A percentile compares a stretch with the other conserved stretches of the same genome.
Evolutionary conservation across 352 stramenopile species (phyloP).

Genomic region (Phytopythium cucurbitacearum): DNA sequence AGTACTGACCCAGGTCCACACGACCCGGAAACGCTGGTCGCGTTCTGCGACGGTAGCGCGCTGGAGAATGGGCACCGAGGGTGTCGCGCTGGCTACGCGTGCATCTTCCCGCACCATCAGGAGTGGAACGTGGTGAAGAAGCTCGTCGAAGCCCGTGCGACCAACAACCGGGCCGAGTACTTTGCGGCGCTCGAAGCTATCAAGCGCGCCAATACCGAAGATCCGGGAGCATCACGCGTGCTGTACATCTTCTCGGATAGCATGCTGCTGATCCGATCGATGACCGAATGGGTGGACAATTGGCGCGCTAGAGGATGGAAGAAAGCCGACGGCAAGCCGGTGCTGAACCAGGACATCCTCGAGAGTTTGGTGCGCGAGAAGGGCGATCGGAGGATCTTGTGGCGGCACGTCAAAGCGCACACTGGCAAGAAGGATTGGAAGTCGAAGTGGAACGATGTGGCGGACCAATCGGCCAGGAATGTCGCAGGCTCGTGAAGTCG

Average conservation of each 20-base stretch:
- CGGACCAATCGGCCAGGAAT: constrained; percentile 40
- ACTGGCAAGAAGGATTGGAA: constrained; percentile 54
- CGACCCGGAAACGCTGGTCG: constrained; percentile 49
- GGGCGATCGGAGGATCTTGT: constrained; percentile 42
- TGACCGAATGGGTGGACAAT: constrained; percentile 64
- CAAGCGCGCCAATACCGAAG: constrained; percentile 58
- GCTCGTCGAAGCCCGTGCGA: constrained; percentile 33
- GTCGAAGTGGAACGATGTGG: constrained; percentile 75
- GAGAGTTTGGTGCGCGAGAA: constrained; percentile 44
- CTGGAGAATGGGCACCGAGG: constrained; percentile 50
- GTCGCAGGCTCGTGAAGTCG: constrained; percentile 10
- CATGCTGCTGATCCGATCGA: constrained; percentile 76
- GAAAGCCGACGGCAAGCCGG: constrained; percentile 45
- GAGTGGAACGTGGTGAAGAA: constrained; percentile 62
- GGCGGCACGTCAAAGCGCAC: constrained; percentile 65
- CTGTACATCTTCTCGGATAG: constrained; percentile 79
- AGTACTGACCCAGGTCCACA: constrained; percentile 36
- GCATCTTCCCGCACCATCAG: constrained; percentile 64
- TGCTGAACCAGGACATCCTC: constrained; percentile 68
- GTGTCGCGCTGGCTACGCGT: constrained; percentile 63
- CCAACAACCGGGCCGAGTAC: constrained; percentile 56
- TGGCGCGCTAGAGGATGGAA: constrained; percentile 64
- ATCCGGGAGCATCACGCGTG: constrained; percentile 20
- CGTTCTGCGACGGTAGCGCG: constrained; percentile 75
- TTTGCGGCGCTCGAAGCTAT: constrained; percentile 57